Evolutionary conservation across 192 early-diverging fungal species (phyloP).

Genomic region (Entomortierella chlamydospora): DNA sequence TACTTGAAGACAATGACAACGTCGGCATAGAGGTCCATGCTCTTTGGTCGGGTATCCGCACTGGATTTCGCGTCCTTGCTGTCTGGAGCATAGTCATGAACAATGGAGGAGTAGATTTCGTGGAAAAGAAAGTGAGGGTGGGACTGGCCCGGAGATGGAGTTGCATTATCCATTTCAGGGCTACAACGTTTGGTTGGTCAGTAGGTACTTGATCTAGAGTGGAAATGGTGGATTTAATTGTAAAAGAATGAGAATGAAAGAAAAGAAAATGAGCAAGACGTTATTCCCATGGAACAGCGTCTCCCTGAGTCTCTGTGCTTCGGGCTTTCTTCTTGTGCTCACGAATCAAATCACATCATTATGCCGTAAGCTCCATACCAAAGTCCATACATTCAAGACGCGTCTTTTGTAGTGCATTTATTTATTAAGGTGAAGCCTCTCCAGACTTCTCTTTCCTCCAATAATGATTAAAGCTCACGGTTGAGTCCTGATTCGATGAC

Average conservation of each 20-base stretch:
- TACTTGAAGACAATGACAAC: conserved; percentile 60
- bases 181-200: too few relatives aligned
- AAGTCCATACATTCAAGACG: background rate
- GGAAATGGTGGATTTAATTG: too few relatives aligned
- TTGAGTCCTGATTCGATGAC: conserved; percentile 69
- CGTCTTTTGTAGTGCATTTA: background rate
- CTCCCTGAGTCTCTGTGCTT: too few relatives aligned
- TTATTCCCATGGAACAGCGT: background rate
- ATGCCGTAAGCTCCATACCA: conserved; percentile 10
- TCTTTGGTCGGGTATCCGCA: conserved; percentile 1
- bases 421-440: too few relatives aligned
- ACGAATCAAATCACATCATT: background rate
- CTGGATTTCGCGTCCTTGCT: background rate
- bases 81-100: background rate
- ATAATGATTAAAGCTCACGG: conserved; percentile 49
- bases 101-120: conserved; percentile 36
- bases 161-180: background rate
- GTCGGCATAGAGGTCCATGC: conserved; percentile 49
- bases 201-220: too few relatives aligned
- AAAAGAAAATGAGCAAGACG: background rate
- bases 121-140: conserved; percentile 25
- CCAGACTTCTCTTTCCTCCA: too few relatives aligned
- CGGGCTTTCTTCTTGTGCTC: too few relatives aligned
- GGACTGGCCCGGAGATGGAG: background rate
- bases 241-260: background rate